phyloP scores from a whole-genome alignment of 228 moss, liverwort and hornwort genomes.

The Sphagnum magellanicum region DNA sequence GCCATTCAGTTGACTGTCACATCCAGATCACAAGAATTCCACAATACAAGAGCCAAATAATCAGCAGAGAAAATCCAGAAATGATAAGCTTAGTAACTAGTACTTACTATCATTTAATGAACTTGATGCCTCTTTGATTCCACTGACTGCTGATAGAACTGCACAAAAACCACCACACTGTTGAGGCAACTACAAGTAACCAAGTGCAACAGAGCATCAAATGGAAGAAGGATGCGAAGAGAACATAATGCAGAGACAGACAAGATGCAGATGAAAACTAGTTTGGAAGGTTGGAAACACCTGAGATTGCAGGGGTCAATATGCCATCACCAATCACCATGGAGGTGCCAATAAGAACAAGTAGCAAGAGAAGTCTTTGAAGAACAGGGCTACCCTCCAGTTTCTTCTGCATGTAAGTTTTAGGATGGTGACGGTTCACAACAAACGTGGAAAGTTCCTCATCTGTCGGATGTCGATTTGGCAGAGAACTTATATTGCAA shows the following conservation, averaged over 20 bases:
- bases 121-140: conserved; percentile 70
- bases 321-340: conserved; percentile 97
- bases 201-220: too few species aligned
- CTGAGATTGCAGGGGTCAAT: conserved; percentile 95
- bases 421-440: conserved; percentile 19
- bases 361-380: conserved; percentile 49
- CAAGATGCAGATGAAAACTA: too few species aligned
- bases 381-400: conserved; percentile 65
- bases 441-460: conserved; percentile 67
- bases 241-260: too few species aligned
- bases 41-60: too few species aligned
- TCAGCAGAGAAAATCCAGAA: too few species aligned
- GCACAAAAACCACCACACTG: conserved; percentile 8
- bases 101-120: conserved; percentile 55
- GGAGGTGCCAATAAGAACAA: conserved; percentile 79
- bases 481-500: conserved; percentile 73
- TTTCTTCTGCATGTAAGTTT: conserved; percentile 44
- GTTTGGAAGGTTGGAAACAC: conserved; percentile 13
- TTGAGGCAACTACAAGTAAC: too few species aligned
- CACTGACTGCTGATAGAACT: conserved; percentile 91
- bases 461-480: conserved; percentile 79
- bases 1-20: too few species aligned
- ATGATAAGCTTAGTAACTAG: too few species aligned
- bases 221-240: too few species aligned
- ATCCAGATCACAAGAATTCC: too few species aligned